These are phyloP conservation scores for Lasiosphaeria hispida DNA, from an alignment of 495 filamentous ascomycete genomes.

Conservation along the genomic window DNA sequence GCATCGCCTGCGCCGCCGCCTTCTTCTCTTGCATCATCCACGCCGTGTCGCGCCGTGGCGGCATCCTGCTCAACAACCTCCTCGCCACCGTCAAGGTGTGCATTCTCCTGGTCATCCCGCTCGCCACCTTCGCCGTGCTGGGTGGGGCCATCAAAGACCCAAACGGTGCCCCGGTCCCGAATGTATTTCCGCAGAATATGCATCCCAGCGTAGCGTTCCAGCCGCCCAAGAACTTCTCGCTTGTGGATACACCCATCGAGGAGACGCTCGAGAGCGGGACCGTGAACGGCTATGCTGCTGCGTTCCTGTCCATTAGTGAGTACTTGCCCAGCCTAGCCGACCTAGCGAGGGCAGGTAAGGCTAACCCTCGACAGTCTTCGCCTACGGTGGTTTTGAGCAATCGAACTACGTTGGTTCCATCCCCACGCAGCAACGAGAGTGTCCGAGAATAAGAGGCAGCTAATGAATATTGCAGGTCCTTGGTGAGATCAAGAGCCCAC, in stretches of 20 bases:
- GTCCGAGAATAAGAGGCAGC: no score
- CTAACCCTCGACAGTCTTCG: constrained; percentile 25
- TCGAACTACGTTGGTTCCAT: constrained; percentile 34
- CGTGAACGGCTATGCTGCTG: constrained; percentile 29
- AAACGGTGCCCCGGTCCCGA: no score
- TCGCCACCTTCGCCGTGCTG: constrained; percentile 27
- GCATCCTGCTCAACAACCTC: constrained; percentile 49
- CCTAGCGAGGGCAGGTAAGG: no score
- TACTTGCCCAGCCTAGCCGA: not conserved
- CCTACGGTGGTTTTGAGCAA: constrained; percentile 42
- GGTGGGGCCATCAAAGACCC: no score
- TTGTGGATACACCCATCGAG: no score
- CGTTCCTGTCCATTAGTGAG: constrained; percentile 30
- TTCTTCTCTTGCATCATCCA: constrained; percentile 50
- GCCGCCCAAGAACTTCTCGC: no score
- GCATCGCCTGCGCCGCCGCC: constrained; percentile 42
- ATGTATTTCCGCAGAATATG: no score
- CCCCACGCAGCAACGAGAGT: not conserved
- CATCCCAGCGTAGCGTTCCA: no score
- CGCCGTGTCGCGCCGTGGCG: constrained; percentile 44
- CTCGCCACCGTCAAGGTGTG: constrained; percentile 49
- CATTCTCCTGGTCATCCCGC: constrained; percentile 36
- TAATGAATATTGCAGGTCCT: constrained; percentile 26
- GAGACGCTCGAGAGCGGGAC: no score
- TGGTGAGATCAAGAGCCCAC: constrained; percentile 44